Evolutionary conservation across 108 stramenopile genomes (phyloP), one percentile per base, ranked within the genome.

Genomic region (Seminavis robusta): DNA sequence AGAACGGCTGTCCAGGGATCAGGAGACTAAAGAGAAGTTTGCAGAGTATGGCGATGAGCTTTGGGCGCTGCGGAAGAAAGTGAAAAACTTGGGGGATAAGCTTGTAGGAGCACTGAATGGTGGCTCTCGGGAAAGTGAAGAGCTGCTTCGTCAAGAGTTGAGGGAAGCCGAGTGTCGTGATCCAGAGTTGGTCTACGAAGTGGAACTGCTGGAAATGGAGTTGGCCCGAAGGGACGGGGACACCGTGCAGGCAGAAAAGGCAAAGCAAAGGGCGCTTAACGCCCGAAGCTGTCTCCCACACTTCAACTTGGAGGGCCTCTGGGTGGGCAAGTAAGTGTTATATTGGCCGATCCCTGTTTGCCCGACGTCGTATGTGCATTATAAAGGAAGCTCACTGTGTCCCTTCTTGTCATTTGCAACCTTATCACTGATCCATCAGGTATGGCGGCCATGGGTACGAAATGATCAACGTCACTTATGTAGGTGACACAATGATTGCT

Each of bases 391-490:
- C 31, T 47, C 20, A n/a, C 17, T 33, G 19, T 51, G 37, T 25
- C 16, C 24, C 33, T 42, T 19, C 45, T 36, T 23, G 20, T 21
- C 29, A 19, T 60, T 24, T 49, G n/a, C 47, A 28, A 27, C 28
- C 26, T 29, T 24, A 20, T 40, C 0, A 5, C 11, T 4, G 70
- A 69, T 45, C n/a, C n/a, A n/a, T n/a, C n/a, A n/a, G n/a, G n/a
- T 84, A 80, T 40, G 86, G 80, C 1, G 71, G 72, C 24, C 70
- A 84, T 37, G 84, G 83, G 45, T 90, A 83, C 47, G 88, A 90
- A 76, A 81, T 90, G 78, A 74, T 90, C 40, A 90, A 90, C 52
- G 47, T 90, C 16, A 90, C 88, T 17, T 90, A 90, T 47, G 40
- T 33, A 11, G 71, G 68, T n/a, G 82, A 85, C 40, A 67, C 55